Conservation (phyloP, 2,329 filamentous ascomycete species). For the Exserohilum rostratum region DNA sequence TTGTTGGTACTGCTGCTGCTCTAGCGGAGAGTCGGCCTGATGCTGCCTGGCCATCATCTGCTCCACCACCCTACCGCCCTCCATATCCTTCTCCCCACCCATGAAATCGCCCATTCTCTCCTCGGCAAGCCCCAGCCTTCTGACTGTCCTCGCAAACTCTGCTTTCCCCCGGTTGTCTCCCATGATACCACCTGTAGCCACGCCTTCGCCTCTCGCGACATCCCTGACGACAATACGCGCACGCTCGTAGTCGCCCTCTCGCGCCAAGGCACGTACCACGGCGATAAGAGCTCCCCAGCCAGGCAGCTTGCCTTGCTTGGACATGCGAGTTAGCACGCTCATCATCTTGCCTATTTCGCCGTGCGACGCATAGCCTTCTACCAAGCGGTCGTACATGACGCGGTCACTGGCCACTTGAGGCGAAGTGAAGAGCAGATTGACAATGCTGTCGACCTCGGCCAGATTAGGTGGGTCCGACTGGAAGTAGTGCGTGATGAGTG, state of each 20-base stretch:
- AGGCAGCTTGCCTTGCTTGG: slow-evolving; percentile 48
- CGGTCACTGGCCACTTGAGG: slow-evolving; percentile 54
- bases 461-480: slow-evolving; percentile 63
- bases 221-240: slow-evolving; percentile 47
- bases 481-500: slow-evolving; percentile 73
- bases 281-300: slow-evolving; percentile 50
- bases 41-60: background rate
- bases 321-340: slow-evolving; percentile 49
- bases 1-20: background rate
- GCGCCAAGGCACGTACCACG: slow-evolving; percentile 48
- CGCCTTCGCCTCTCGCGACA: slow-evolving; percentile 42
- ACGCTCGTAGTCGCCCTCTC: slow-evolving; percentile 43
- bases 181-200: slow-evolving; percentile 30
- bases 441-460: slow-evolving; percentile 64
- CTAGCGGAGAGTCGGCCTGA: background rate
- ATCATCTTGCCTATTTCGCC: slow-evolving; percentile 58
- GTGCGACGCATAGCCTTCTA: slow-evolving; percentile 67
- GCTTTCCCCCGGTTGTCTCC: slow-evolving; percentile 16
- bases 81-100: background rate
- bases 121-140: slow-evolving; percentile 16
- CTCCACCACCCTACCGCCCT: background rate
- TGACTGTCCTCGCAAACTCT: slow-evolving; percentile 25
- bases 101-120: slow-evolving; percentile 16
- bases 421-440: slow-evolving; percentile 53
- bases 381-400: slow-evolving; percentile 71